Base-by-base conservation (phyloP, 306 rosid genomes). In the Malus fusca region DNA sequence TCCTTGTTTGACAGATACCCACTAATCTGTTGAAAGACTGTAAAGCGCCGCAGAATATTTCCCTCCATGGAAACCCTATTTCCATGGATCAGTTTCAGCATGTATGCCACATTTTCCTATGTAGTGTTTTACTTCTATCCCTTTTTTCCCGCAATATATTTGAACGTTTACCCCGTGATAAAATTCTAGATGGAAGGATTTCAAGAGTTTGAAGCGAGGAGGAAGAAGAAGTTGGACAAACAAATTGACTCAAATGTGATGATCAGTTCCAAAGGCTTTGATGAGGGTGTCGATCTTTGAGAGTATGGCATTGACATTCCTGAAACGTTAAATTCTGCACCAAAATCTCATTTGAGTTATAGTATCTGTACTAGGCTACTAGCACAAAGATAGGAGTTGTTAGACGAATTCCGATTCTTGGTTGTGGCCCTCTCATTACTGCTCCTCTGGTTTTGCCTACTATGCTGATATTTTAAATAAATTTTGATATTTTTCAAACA, bases 171-270 rank as follows among this genome's bases (percentile, higher is more conserved):
- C 30, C 58, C 3, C 12, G 58, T 26, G 40, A 53, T 69, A 66
- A 72, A 68, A 69, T n/a, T 65, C 42, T 72, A 95, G 97, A 88
- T 92, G 92, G 97, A 92, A 68, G 97, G 97, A 67, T 95, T 95
- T 84, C 91, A 87, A 88, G 99, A 95, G 76, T 95, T 89, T 81
- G 99, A 95, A 87, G 87, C 77, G 5, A 90, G 97, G 76, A 89
- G 97, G 86, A 95, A 75, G 86, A 92, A 88, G 89, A 95, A 92
- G 87, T 87, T 95, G 35, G 97, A 95, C 91, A 95, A 95, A 82
- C 97, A 95, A 72, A 92, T 92, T 56, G 93, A 89, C 83, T 88
- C 97, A 44, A 95, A 95, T 76, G 97, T 90, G 64, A 90, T 95
- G 93, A 90, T 95, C 37, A 75, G 97, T 67, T 95, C 97, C 78